A percentile compares a stretch with the other conserved stretches of the same genome.
phyloP scores from a whole-genome alignment of 768 basidiomycete species.

The Leucosporidium scottii region DNA sequence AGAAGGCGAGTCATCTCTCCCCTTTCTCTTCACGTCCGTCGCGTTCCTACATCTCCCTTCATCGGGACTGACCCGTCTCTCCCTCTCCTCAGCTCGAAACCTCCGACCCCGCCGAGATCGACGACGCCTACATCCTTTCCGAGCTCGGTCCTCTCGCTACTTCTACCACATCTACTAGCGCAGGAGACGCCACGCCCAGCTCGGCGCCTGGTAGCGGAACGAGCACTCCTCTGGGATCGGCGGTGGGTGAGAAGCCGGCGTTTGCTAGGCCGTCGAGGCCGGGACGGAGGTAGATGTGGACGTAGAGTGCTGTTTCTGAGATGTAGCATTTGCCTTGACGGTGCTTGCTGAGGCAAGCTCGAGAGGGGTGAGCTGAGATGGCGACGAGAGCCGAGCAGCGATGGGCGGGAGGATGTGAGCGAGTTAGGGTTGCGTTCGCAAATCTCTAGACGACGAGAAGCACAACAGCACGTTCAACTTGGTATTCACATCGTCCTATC shows the following conservation, averaged over 20 bases:
- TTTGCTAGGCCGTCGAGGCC: slow-evolving; percentile 1
- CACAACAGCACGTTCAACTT: too few relatives aligned
- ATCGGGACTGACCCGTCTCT: too few relatives aligned
- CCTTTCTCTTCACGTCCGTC: background rate
- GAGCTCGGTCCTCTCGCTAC: background rate
- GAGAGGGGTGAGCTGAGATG: too few relatives aligned
- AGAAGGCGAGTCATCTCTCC: background rate
- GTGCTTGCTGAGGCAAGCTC: too few relatives aligned
- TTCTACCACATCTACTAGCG: background rate
- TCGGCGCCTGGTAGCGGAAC: background rate
- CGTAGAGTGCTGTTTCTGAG: too few relatives aligned
- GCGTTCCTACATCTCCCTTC: too few relatives aligned
- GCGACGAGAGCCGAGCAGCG: too few relatives aligned
- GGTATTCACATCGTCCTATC: too few relatives aligned
- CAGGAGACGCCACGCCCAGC: background rate
- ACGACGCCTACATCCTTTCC: background rate
- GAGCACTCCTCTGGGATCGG: background rate
- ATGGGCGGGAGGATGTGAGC: too few relatives aligned
- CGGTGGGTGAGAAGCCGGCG: background rate
- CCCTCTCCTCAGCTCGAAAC: background rate
- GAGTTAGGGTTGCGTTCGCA: too few relatives aligned
- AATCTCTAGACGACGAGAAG: too few relatives aligned
- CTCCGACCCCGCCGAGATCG: background rate
- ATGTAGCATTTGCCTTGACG: too few relatives aligned
- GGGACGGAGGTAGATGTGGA: background rate